These are phyloP conservation scores for Tuber brumale DNA, from an alignment of 495 filamentous ascomycete genomes.

Conservation along the genomic window DNA sequence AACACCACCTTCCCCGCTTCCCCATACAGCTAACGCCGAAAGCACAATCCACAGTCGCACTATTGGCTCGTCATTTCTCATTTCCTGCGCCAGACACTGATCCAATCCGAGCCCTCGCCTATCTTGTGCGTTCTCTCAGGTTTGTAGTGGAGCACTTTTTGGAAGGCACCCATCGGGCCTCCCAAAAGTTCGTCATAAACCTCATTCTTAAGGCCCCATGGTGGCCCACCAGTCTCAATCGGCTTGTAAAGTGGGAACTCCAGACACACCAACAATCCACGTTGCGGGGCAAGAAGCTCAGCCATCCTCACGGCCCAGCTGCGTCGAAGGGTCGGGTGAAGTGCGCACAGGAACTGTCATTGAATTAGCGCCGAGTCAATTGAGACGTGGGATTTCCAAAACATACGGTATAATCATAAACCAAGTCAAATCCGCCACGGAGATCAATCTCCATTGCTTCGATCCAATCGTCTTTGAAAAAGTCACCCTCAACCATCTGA, in stretches of 20 bases:
- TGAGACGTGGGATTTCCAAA: conserved; percentile 32
- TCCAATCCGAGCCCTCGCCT: conserved; percentile 57
- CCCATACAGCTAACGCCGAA: neutral
- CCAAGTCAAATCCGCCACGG: conserved; percentile 60
- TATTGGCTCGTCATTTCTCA: neutral
- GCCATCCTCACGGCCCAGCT: conserved; percentile 63
- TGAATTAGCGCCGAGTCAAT: neutral
- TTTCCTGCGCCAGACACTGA: conserved; percentile 50
- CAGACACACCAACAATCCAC: conserved; percentile 65
- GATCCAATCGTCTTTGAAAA: conserved; percentile 62
- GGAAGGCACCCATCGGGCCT: conserved; percentile 42
- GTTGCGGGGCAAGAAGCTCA: conserved; percentile 55
- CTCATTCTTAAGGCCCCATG: conserved; percentile 56
- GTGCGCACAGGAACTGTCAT: conserved; percentile 70
- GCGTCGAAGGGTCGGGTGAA: conserved; percentile 57
- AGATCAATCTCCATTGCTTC: conserved; percentile 45
- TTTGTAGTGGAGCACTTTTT: conserved; percentile 58
- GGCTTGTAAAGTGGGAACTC: conserved; percentile 73
- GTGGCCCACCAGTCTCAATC: conserved; percentile 58
- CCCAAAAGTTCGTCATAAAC: conserved; percentile 57
- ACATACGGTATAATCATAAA: conserved; percentile 76
- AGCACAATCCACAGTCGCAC: neutral
- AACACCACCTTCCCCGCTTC: conserved; percentile 3
- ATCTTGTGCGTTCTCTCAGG: conserved; percentile 63
- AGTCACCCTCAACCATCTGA: conserved; percentile 43